Base-by-base conservation (phyloP, 176 grass and related monocot species). In the Areca catechu region DNA sequence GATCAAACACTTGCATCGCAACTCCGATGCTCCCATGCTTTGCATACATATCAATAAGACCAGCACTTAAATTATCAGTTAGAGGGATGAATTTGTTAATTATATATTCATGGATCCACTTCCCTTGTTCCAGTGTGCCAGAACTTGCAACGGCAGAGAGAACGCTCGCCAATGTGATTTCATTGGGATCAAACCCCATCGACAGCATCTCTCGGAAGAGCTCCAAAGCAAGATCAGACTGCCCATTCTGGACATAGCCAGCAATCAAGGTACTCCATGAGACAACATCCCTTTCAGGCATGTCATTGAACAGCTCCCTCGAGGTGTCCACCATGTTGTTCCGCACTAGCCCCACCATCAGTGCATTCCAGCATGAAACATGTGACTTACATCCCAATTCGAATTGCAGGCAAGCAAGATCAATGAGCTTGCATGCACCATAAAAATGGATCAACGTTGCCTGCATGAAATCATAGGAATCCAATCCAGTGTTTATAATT, bases 1-100 rank as follows among this genome's bases (percentile, higher is more conserved):
- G 10, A 67, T 67, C 73, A 59, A 95, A 95, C 16, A 85, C 47
- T 15, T 71, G 59, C 37, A 80, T 53, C 24, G 89, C 85, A 58
- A 70, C 63, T 51, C 50, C 4, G 5, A 95, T 30, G 34, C 68
- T 82, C 56, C 85, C 79, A 52, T 78, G 49, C 76, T 95, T 95
- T 43, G 89, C 72, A 4, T 89, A 89, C 89, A 89, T 89, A 67
- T 82, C 70, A 27, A 95, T 95, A 23, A 95, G 69, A 1, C 72
- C 78, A n/a, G 89, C 69, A 16, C 60, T 74, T 49, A 95, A 49
- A 66, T 85, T 82, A 60, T 84, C 75, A 3, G 61, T 76, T 65
- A 95, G 60, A 15, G 30, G 49, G 24, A 95, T 34, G 63, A 78
- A 69, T 27, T 47, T 85, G 49, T 56, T 65, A 30, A 79, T 64